Percentiles rank a stretch among this genome's conserved stretches.
phyloP scores from a whole-genome alignment of 208 protist species.

The Borovskyia barvae region DNA sequence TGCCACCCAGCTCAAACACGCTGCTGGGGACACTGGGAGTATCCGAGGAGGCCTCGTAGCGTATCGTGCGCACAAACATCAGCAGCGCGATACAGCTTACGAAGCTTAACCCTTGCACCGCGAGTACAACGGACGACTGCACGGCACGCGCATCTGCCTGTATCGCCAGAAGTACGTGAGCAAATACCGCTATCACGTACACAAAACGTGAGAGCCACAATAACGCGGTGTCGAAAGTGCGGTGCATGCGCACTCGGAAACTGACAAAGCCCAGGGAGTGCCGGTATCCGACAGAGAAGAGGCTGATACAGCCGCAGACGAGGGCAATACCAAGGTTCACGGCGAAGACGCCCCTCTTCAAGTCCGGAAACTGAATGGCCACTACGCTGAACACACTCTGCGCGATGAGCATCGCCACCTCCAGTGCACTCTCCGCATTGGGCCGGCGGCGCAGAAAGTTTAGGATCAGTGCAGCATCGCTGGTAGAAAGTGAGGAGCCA shows the following conservation, averaged over 20 bases:
- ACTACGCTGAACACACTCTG: slow-evolving; percentile 36
- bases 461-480: slow-evolving; percentile 20
- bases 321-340: slow-evolving; percentile 46
- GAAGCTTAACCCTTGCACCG: slow-evolving; percentile 23
- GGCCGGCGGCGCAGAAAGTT: slow-evolving; percentile 38
- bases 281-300: slow-evolving; percentile 45
- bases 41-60: slow-evolving; percentile 8
- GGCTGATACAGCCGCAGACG: slow-evolving; percentile 39
- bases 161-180: slow-evolving; percentile 14
- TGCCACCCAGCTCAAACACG: slow-evolving; percentile 37
- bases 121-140: slow-evolving; percentile 23
- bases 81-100: slow-evolving; percentile 34
- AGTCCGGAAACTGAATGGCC: slow-evolving; percentile 16
- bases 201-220: slow-evolving; percentile 32
- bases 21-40: slow-evolving; percentile 15
- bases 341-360: slow-evolving; percentile 16
- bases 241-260: slow-evolving; percentile 18
- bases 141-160: slow-evolving; percentile 13
- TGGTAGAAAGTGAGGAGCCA: slow-evolving; percentile 8
- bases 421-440: slow-evolving; percentile 61
- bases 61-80: slow-evolving; percentile 55
- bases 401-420: slow-evolving; percentile 38
- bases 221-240: slow-evolving; percentile 37
- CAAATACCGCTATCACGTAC: slow-evolving; percentile 31
- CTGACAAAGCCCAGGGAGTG: slow-evolving; percentile 31